Evolutionary conservation across 2,329 filamentous ascomycete genomes (phyloP), one percentile per base, ranked within the genome.

Genomic region (Trichophyton schoenleinii): DNA sequence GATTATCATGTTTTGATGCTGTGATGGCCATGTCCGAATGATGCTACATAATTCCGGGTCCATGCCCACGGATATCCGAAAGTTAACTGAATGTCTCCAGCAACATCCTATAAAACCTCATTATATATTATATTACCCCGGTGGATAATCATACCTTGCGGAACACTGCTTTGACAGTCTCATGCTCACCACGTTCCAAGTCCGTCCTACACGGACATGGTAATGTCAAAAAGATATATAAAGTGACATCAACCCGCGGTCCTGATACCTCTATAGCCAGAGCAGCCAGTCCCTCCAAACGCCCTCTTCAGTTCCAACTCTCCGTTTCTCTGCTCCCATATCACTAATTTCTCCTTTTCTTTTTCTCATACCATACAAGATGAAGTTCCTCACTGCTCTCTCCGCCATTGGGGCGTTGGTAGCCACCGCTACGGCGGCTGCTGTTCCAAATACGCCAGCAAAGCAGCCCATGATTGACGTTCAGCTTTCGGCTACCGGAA

Each of bases 401-500:
- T 25, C 46, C 25, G 20, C 46, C 28, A 22, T 52, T 25, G 46
- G 22, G 46, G 46, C 46, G 2, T 8, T 52, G 13, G 22, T 52
- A 52, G 46, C 46, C 46, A 28, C 46, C 20, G 20, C 20, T 52
- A 52, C 46, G 3, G 46, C 46, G 2, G 46, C 46, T 28, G 20
- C 46, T 5, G 22, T 28, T 28, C 46, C 46, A 52, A 28, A 15
- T 28, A 22, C 46, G 20, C 20, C 46, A 13, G 11, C 20, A 15
- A 52, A 28, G 11, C 46, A 52, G 8, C 28, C 46, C 13, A 28
- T 25, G 22, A 52, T 52, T 25, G 46, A 52, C 25, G 25, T 52
- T 15, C 20, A 52, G 20, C 46, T 52, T 28, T 52, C 46, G 20
- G 55, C 63, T 34, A 52, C 55, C 18, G 63, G 58, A 6, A 63